Conservation (phyloP, 768 basidiomycete species). For the Lactarius hatsudake region DNA sequence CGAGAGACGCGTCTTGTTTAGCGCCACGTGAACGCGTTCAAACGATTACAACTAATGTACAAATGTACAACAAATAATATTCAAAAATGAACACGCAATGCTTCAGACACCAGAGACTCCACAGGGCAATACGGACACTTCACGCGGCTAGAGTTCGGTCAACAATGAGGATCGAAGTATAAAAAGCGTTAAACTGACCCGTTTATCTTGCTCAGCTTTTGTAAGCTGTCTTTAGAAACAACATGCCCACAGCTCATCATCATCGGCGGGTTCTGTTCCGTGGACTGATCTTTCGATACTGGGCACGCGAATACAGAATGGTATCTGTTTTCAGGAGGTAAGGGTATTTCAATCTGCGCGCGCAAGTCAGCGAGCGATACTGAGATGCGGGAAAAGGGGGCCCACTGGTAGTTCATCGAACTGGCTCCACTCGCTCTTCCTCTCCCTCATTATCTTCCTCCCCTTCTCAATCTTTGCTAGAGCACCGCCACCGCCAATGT, state of each 20-base stretch:
- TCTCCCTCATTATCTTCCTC: slow-evolving; percentile 87
- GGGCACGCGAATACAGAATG: slow-evolving; percentile 98
- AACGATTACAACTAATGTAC: not conserved
- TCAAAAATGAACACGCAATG: slow-evolving; percentile 67
- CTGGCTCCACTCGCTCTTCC: slow-evolving; percentile 90
- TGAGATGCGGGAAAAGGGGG: slow-evolving; percentile 15
- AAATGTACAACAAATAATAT: not conserved
- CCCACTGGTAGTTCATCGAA: slow-evolving; percentile 84
- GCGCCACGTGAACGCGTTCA: slow-evolving; percentile 12
- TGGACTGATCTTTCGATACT: slow-evolving; percentile 96
- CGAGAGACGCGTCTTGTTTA: not conserved
- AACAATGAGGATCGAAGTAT: slow-evolving; percentile 65
- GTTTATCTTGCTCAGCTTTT: slow-evolving; percentile 83
- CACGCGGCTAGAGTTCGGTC: slow-evolving; percentile 83
- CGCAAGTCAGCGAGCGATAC: slow-evolving; percentile 8
- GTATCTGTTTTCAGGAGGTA: slow-evolving; percentile 83
- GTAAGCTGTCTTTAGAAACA: slow-evolving; percentile 86
- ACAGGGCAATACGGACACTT: slow-evolving; percentile 97
- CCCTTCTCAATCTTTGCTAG: slow-evolving; percentile 93
- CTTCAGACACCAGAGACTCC: slow-evolving; percentile 59
- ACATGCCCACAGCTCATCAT: slow-evolving; percentile 98
- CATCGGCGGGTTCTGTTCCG: slow-evolving; percentile 92
- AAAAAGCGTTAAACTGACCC: slow-evolving; percentile 51
- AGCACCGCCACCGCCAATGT: slow-evolving; percentile 91
- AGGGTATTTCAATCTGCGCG: slow-evolving; percentile 85